Percentiles rank a stretch among this genome's conserved stretches.
These are phyloP conservation scores for Trifolium subterraneum DNA, from an alignment of 306 rosid genomes.

Conservation along the genomic window DNA sequence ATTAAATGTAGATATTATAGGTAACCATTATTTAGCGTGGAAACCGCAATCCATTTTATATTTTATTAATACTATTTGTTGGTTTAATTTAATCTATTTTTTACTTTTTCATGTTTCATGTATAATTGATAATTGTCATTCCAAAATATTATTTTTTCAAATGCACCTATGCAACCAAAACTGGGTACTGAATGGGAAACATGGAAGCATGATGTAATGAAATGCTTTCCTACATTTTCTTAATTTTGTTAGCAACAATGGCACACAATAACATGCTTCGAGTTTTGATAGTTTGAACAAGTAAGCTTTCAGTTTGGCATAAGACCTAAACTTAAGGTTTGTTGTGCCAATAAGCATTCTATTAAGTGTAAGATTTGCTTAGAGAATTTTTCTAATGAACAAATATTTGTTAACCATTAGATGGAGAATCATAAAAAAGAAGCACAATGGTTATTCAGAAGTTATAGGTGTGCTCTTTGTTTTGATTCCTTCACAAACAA, in stretches of 20 bases:
- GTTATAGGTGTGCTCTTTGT: conserved; percentile 65
- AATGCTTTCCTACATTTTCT: conserved; percentile 50
- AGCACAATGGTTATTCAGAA: conserved; percentile 74
- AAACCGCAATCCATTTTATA: too few relatives aligned
- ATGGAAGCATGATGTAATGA: conserved; percentile 82
- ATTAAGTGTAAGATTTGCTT: too few relatives aligned
- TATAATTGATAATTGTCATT: too few relatives aligned
- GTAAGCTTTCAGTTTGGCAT: conserved; percentile 58
- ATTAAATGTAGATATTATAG: too few relatives aligned
- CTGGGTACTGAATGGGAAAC: conserved; percentile 66
- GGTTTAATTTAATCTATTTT: too few relatives aligned
- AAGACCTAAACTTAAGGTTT: conserved; percentile 54
- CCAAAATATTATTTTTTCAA: too few relatives aligned
- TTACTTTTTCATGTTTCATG: too few relatives aligned
- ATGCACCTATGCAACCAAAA: conserved; percentile 15
- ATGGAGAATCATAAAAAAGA: conserved; percentile 84
- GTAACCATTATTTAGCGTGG: too few relatives aligned
- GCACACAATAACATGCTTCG: conserved; percentile 44
- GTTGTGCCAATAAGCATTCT: too few relatives aligned
- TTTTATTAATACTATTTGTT: too few relatives aligned
- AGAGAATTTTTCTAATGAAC: too few relatives aligned
- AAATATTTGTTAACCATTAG: conserved; percentile 70
- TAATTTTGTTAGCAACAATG: conserved; percentile 49
- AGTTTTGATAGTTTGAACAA: conserved; percentile 57
- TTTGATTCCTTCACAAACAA: too few relatives aligned